Conservation (phyloP, 1,284 basidiomycete species). For the Apiotrichum veenhuisii region DNA sequence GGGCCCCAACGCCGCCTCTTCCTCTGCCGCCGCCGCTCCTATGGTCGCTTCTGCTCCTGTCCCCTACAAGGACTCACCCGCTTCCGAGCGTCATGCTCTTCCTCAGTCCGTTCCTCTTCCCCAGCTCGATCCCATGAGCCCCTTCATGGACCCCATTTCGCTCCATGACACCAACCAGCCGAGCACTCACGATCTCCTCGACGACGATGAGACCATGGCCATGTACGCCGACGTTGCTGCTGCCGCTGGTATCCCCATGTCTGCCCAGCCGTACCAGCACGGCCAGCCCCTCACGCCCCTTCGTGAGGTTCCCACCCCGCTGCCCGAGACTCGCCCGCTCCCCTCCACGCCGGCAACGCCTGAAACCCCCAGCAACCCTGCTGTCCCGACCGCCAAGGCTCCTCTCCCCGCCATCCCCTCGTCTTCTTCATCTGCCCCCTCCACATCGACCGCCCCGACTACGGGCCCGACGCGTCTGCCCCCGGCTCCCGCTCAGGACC, state of each 20-base stretch:
- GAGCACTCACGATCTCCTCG: background rate
- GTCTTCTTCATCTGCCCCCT: slow-evolving; percentile 21
- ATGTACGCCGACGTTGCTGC: slow-evolving; percentile 43
- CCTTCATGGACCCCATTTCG: slow-evolving; percentile 23
- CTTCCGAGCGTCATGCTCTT: background rate
- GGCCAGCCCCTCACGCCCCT: slow-evolving; percentile 45
- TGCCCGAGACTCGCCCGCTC: slow-evolving; percentile 7
- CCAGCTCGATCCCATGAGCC: slow-evolving; percentile 34
- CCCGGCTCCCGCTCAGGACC: slow-evolving; percentile 30
- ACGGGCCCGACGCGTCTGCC: slow-evolving; percentile 29
- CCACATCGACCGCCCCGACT: slow-evolving; percentile 14
- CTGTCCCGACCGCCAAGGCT: slow-evolving; percentile 10
- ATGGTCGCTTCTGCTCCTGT: background rate
- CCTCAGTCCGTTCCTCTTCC: slow-evolving; percentile 24
- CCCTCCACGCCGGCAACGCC: slow-evolving; percentile 2
- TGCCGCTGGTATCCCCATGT: slow-evolving; percentile 32
- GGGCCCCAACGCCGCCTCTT: too few species aligned
- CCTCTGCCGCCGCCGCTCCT: background rate
- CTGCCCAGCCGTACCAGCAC: slow-evolving; percentile 40
- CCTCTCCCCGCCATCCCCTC: slow-evolving; percentile 2
- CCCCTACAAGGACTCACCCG: background rate
- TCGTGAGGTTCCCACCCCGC: slow-evolving; percentile 37
- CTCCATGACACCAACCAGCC: background rate
- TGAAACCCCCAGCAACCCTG: background rate
- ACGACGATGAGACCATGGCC: slow-evolving; percentile 26